These are phyloP conservation scores for Centella asiatica DNA, from an alignment of 129 eudicot genomes.

Conservation along the genomic window DNA sequence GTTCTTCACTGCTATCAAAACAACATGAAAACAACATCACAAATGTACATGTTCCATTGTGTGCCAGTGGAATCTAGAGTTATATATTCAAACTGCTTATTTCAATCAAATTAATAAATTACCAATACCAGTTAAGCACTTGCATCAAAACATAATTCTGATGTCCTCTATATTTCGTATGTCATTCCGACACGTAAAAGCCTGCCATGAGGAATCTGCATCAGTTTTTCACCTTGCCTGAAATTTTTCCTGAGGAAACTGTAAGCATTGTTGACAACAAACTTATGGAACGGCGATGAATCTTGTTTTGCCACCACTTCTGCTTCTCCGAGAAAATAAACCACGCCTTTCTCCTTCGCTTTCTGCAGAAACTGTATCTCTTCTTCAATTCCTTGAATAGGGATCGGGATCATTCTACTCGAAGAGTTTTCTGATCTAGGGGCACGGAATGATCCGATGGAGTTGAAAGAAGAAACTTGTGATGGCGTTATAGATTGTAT, in stretches of 20 bases:
- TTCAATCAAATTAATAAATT: no score
- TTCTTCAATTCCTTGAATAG: slow-evolving; percentile 20
- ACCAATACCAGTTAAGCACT: neutral
- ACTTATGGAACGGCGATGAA: slow-evolving; percentile 24
- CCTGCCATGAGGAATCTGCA: slow-evolving; percentile 32
- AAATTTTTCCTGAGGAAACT: slow-evolving; percentile 33
- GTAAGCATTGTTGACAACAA: slow-evolving; percentile 26
- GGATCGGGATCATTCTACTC: neutral
- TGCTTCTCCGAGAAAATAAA: slow-evolving; percentile 35
- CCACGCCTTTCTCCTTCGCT: slow-evolving; percentile 32
- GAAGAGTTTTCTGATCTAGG: neutral
- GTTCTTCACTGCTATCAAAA: no score
- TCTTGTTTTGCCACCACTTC: slow-evolving; percentile 26
- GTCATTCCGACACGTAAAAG: slow-evolving; percentile 44
- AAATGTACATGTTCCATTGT: no score
- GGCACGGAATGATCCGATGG: slow-evolving; percentile 5
- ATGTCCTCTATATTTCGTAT: slow-evolving; percentile 23
- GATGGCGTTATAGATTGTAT: neutral
- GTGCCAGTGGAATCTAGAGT: no score
- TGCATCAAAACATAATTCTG: neutral
- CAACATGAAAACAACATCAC: no score
- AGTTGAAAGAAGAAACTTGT: slow-evolving; percentile 11
- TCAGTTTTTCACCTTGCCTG: slow-evolving; percentile 33
- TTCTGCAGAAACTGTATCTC: slow-evolving; percentile 24
- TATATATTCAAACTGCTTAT: no score